phyloP scores from a whole-genome alignment of 2,329 filamentous ascomycete genomes.

The Xylaria sp. region DNA sequence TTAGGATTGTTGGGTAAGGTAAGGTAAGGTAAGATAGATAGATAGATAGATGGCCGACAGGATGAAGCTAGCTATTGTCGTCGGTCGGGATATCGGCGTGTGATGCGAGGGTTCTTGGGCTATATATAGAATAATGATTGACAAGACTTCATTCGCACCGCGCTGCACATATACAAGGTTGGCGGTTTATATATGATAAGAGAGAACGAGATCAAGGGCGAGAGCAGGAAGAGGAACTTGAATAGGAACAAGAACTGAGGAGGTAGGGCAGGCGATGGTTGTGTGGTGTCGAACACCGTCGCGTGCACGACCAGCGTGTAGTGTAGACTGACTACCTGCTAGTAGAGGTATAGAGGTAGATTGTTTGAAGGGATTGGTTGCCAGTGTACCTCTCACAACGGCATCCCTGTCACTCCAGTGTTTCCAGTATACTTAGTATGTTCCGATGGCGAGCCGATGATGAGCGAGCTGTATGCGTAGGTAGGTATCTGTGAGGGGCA shows the following conservation, averaged over 20 bases:
- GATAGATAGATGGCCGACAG: neutral
- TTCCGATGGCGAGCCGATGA: constrained; percentile 40
- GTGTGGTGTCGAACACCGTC: constrained; percentile 38
- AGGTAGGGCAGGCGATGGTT: constrained; percentile 22
- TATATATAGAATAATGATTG: constrained; percentile 9
- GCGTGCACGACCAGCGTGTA: constrained; percentile 42
- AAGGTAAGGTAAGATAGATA: constrained; percentile 15
- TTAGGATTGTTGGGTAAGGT: constrained; percentile 5
- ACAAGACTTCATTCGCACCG: constrained; percentile 11
- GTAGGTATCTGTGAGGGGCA: constrained; percentile 2
- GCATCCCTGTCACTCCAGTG: constrained; percentile 28
- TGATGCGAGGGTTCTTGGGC: constrained; percentile 3
- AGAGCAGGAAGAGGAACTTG: neutral
- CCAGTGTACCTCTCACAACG: constrained; percentile 17
- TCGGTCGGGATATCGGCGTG: constrained; percentile 17
- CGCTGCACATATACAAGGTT: constrained; percentile 5
- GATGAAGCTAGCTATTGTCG: neutral
- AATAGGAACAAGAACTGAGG: neutral
- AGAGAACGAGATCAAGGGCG: neutral
- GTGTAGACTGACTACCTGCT: neutral
- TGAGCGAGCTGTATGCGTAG: constrained; percentile 28
- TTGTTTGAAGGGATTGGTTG: constrained; percentile 18
- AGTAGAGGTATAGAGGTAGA: constrained; percentile 22
- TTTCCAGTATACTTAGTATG: constrained; percentile 14
- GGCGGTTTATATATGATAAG: neutral